Evolutionary conservation across 352 stramenopile species (phyloP).

Genomic region (Pythium plurisporium): DNA sequence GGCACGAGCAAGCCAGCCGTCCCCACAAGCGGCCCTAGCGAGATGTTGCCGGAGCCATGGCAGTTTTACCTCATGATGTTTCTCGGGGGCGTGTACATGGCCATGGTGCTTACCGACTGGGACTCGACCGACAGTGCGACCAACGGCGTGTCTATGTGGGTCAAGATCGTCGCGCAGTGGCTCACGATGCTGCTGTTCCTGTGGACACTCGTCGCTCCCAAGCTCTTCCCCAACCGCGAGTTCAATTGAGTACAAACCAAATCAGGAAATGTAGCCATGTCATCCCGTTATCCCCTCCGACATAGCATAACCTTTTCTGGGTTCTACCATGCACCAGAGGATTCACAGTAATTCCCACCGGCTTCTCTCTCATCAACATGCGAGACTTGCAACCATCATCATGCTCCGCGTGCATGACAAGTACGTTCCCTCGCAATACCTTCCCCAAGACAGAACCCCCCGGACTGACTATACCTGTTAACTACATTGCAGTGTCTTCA

Average conservation of each 20-base stretch:
- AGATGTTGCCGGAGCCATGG: slow-evolving; percentile 72
- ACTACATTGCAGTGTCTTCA: slow-evolving; percentile 43
- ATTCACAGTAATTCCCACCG: neutral
- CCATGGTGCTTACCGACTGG: slow-evolving; percentile 95
- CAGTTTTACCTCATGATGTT: slow-evolving; percentile 93
- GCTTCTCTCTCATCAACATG: neutral
- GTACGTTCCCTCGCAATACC: slow-evolving; percentile 34
- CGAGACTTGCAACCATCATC: neutral
- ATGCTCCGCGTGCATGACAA: slow-evolving; percentile 79
- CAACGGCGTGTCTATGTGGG: slow-evolving; percentile 92
- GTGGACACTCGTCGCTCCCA: slow-evolving; percentile 93
- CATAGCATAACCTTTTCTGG: too few relatives aligned
- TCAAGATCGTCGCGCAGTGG: slow-evolving; percentile 94
- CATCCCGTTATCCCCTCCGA: neutral
- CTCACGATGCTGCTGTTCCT: slow-evolving; percentile 91
- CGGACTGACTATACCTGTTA: too few relatives aligned
- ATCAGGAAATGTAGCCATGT: slow-evolving; percentile 11
- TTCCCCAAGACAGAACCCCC: too few relatives aligned
- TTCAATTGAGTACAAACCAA: too few relatives aligned
- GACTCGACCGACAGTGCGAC: slow-evolving; percentile 70
- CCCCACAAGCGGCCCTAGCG: neutral
- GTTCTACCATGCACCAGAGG: slow-evolving; percentile 1
- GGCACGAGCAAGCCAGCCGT: too few relatives aligned
- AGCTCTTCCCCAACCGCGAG: slow-evolving; percentile 92
- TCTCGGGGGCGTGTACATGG: slow-evolving; percentile 90